A percentile compares a stretch with the other conserved stretches of the same genome.
These are phyloP conservation scores for Schizonepeta tenuifolia DNA, from an alignment of 257 asterid species.

Conservation along the genomic window DNA sequence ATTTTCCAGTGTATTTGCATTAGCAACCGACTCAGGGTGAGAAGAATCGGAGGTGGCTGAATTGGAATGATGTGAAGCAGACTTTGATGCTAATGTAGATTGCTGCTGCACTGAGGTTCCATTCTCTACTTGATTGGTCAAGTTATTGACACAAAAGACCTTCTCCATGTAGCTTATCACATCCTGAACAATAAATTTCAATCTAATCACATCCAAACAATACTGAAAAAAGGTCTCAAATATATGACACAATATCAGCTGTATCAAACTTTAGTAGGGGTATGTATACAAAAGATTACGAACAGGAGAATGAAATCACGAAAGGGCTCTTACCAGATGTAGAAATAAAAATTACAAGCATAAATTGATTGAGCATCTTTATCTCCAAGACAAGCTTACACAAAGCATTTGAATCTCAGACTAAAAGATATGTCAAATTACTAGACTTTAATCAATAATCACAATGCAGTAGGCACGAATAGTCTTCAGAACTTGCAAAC, in stretches of 20 bases:
- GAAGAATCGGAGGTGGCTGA: conserved; percentile 51
- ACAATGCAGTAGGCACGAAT: conserved; percentile 5
- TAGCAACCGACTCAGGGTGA: conserved; percentile 54
- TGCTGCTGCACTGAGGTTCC: conserved; percentile 59
- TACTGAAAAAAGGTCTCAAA: neutral
- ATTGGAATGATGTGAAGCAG: conserved; percentile 54
- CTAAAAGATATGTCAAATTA: neutral
- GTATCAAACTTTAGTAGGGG: neutral
- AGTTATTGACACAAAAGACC: conserved; percentile 63
- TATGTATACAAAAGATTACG: neutral
- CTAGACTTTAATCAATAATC: neutral
- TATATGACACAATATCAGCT: conserved; percentile 5
- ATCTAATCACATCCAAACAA: conserved; percentile 18
- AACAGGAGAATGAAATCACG: neutral
- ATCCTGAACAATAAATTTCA: conserved; percentile 61
- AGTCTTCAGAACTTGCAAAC: neutral
- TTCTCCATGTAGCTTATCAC: conserved; percentile 89
- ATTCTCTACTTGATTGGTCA: conserved; percentile 62
- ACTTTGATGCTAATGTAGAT: conserved; percentile 48
- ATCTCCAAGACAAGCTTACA: neutral
- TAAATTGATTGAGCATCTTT: conserved; percentile 22
- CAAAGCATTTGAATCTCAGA: neutral
- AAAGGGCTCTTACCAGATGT: neutral
- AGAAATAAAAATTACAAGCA: neutral
- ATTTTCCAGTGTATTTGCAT: conserved; percentile 51